A percentile compares a stretch with the other conserved stretches of the same genome.
phyloP scores from a whole-genome alignment of 1,284 basidiomycete genomes.

The Entoloma clypeatum region DNA sequence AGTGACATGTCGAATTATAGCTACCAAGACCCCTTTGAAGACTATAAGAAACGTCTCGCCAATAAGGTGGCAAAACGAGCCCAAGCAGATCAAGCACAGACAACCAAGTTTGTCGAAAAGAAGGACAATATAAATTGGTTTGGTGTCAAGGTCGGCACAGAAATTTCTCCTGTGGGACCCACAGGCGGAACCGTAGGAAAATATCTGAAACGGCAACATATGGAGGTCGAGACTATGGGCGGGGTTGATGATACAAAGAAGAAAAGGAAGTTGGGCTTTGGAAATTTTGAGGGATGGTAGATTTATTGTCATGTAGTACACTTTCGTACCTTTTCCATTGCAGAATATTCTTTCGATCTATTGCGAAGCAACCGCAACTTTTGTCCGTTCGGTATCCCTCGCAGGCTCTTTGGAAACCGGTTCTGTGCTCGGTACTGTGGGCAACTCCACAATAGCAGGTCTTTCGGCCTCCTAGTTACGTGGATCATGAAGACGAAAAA shows the following conservation, averaged over 20 bases:
- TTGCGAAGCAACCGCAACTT: conserved; percentile 41
- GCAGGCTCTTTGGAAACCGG: conserved; percentile 15
- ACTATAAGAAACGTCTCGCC: conserved; percentile 72
- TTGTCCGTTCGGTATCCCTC: conserved; percentile 14
- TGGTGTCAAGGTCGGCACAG: conserved; percentile 67
- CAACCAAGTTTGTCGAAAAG: conserved; percentile 25
- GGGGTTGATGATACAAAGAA: conserved; percentile 57
- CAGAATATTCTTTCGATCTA: conserved; percentile 5
- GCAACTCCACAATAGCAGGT: conserved; percentile 21
- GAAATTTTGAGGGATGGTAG: conserved; percentile 74
- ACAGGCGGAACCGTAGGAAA: conserved; percentile 45
- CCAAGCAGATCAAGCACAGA: conserved; percentile 52
- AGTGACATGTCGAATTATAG: conserved; percentile 32
- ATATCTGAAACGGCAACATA: conserved; percentile 58
- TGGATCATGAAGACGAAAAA: background rate
- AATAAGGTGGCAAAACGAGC: conserved; percentile 70
- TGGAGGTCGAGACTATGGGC: conserved; percentile 18
- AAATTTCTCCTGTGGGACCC: conserved; percentile 27
- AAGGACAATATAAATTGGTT: conserved; percentile 77
- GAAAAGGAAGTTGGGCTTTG: conserved; percentile 75
- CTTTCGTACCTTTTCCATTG: background rate
- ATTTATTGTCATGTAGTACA: conserved; percentile 1
- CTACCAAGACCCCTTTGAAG: conserved; percentile 84
- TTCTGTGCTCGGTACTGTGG: conserved; percentile 25
- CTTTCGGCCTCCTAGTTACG: conserved; percentile 16